Conservation (phyloP, 805 yeast genomes). For the Myxozyma geophila region DNA sequence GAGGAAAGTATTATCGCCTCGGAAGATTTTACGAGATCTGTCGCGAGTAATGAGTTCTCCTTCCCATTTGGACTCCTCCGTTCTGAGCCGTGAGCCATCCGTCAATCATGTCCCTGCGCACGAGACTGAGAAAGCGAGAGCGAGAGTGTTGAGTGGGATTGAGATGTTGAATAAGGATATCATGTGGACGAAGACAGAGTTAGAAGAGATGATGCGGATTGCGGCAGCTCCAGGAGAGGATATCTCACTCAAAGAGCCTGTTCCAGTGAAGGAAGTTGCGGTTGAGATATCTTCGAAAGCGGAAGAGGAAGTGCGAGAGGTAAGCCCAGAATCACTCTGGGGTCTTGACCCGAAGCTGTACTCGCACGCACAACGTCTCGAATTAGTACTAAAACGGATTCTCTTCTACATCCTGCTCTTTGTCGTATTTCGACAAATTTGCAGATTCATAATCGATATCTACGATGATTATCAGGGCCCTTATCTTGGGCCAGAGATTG, state of each 20-base stretch:
- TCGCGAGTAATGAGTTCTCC: conserved; percentile 14
- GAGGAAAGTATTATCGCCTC: conserved; percentile 1
- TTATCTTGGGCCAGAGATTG: conserved; percentile 11
- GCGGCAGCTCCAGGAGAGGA: neutral
- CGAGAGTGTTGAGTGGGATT: neutral
- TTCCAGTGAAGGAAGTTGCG: neutral
- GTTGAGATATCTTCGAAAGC: neutral
- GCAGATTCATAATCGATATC: neutral
- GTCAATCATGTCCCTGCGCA: neutral
- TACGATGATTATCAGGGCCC: neutral
- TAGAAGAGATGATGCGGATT: conserved; percentile 1
- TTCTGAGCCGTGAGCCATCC: no score
- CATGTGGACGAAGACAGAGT: neutral
- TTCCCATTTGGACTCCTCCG: neutral
- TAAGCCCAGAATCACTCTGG: neutral
- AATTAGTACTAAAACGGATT: neutral
- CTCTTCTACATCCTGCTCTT: neutral
- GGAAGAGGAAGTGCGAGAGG: no score
- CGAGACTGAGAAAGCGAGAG: neutral
- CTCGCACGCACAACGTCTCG: neutral
- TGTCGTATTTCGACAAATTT: neutral
- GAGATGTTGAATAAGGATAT: conserved; percentile 1
- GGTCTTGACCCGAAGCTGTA: neutral
- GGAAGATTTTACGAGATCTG: conserved; percentile 12
- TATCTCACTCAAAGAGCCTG: neutral